These are phyloP conservation scores for Diplocarpon mali DNA, from an alignment of 2,329 filamentous ascomycete genomes.

Conservation along the genomic window DNA sequence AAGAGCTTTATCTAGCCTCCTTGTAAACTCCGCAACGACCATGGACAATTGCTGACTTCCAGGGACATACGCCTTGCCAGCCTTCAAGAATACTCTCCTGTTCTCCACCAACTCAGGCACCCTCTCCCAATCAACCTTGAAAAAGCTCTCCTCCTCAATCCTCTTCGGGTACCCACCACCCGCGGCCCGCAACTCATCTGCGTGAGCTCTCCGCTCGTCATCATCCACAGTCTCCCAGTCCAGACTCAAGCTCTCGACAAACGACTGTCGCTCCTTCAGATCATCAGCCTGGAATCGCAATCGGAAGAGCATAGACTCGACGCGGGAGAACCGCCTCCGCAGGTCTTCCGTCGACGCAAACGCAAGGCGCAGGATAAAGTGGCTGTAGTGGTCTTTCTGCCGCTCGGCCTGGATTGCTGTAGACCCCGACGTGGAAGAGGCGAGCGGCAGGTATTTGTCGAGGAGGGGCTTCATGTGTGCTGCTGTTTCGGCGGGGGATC, in stretches of 20 bases:
- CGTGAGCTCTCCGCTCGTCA: constrained; percentile 52
- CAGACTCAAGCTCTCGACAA: constrained; percentile 66
- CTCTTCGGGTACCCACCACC: constrained; percentile 29
- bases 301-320: constrained; percentile 84
- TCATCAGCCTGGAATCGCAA: constrained; percentile 73
- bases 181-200: constrained; percentile 26
- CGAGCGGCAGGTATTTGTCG: constrained; percentile 75
- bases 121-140: constrained; percentile 91
- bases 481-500: constrained; percentile 68
- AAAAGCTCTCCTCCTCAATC: constrained; percentile 75
- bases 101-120: constrained; percentile 84
- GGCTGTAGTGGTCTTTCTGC: constrained; percentile 93
- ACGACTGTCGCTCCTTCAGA: constrained; percentile 57
- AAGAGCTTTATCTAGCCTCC: constrained; percentile 67
- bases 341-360: constrained; percentile 89
- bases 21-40: constrained; percentile 78
- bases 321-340: constrained; percentile 70
- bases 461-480: constrained; percentile 77
- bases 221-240: constrained; percentile 77
- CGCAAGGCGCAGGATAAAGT: constrained; percentile 90
- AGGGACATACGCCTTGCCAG: constrained; percentile 85
- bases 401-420: constrained; percentile 57
- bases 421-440: constrained; percentile 56
- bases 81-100: constrained; percentile 63
- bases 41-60: constrained; percentile 78